Evolutionary conservation across 2,329 filamentous ascomycete species (phyloP), one percentile per base, ranked within the genome.

Genomic region (Annulohypoxylon truncatum): DNA sequence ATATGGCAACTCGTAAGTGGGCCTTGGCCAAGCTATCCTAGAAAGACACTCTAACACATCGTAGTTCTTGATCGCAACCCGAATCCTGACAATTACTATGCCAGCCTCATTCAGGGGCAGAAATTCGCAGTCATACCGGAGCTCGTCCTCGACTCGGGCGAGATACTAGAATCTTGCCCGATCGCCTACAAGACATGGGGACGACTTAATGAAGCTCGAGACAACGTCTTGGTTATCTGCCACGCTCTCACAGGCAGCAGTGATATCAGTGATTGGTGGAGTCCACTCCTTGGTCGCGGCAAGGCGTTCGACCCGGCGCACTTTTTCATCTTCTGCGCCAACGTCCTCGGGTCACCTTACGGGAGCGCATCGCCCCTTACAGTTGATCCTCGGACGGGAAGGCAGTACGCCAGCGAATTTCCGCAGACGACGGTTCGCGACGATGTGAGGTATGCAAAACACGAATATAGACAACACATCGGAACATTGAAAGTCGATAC

Each of bases 371-470:
- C 83, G 65, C 82, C 84, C 7, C 79, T 87, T 12, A 73, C 72
- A 2, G 71, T 55, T n/a, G 55, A 72, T 10, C 64, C 66, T 24
- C 61, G 59, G 28, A 73, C 64, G 13, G 72, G 71, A 15, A 58
- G 58, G 46, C 63, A 18, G 28, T 74, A 73, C 18, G 73, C 68
- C 2, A 64, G 57, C 7, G 88, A 91, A 66, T 92, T 91, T 64
- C 89, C 89, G 42, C 79, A 91, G 69, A 90, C 89, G 5, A 91
- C 89, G 0, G 85, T 91, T 35, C 81, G 88, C 69, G 89, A 92
- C 76, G 89, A 92, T 77, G 89, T 91, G 55, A 79, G 79, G 64
- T 72, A 61, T 18, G 69, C 61, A 5, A 53, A 31, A 9, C 7
- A 42, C 50, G 13, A 26, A 3, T 7, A 7, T 2, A 26, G 47